A percentile compares a stretch with the other conserved stretches of the same genome.
phyloP scores from a whole-genome alignment of 805 yeast genomes.

The Candida loeiensis region DNA sequence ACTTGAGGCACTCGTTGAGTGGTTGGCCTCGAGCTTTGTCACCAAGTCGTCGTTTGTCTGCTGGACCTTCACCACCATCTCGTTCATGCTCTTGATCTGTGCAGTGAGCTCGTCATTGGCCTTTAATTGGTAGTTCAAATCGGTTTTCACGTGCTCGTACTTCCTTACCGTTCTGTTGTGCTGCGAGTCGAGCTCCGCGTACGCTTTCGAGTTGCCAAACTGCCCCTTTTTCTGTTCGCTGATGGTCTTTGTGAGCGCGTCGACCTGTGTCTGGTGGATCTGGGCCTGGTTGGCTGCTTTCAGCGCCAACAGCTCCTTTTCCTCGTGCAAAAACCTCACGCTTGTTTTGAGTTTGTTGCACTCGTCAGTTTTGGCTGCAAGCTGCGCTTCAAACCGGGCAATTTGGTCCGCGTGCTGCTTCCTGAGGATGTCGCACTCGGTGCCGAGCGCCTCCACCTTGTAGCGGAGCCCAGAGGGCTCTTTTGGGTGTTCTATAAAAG shows the following conservation, averaged over 20 bases:
- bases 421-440: slow-evolving; percentile 33
- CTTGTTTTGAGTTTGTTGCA: slow-evolving; percentile 30
- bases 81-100: slow-evolving; percentile 29
- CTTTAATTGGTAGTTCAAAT: slow-evolving; percentile 31
- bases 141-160: slow-evolving; percentile 34
- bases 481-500: slow-evolving; percentile 29
- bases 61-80: slow-evolving; percentile 25
- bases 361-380: slow-evolving; percentile 32
- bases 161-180: slow-evolving; percentile 22
- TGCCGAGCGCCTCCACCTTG: slow-evolving; percentile 27
- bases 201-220: slow-evolving; percentile 10
- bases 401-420: slow-evolving; percentile 24
- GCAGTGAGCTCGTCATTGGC: slow-evolving; percentile 38
- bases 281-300: slow-evolving; percentile 30
- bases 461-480: slow-evolving; percentile 25
- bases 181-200: slow-evolving; percentile 18
- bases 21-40: slow-evolving; percentile 26
- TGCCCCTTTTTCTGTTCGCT: slow-evolving; percentile 19
- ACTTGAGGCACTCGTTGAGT: slow-evolving; percentile 1
- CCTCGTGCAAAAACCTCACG: slow-evolving; percentile 34
- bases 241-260: slow-evolving; percentile 19
- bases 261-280: slow-evolving; percentile 18
- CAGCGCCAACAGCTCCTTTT: slow-evolving; percentile 30
- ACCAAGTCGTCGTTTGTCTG: slow-evolving; percentile 29
- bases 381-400: slow-evolving; percentile 23